These are phyloP conservation scores for Calocybe gambosa DNA, from an alignment of 1,284 basidiomycete genomes.

Conservation along the genomic window DNA sequence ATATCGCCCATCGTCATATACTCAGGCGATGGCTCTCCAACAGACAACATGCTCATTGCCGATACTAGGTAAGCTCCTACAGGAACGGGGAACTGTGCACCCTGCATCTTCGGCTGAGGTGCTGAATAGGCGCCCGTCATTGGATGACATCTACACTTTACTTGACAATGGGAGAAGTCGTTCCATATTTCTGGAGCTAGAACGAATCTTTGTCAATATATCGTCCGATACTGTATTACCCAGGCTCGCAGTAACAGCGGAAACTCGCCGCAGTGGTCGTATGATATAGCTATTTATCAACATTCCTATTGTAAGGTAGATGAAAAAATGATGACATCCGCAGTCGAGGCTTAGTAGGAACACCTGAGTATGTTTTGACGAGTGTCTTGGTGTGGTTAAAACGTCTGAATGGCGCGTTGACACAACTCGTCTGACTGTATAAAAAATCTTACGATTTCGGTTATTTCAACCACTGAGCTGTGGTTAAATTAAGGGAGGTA, in stretches of 20 bases:
- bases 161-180: background rate
- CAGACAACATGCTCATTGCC: background rate
- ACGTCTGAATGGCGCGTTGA: no score
- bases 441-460: no score
- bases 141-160: conserved; percentile 6
- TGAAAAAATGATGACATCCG: background rate
- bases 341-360: background rate
- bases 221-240: background rate
- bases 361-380: background rate
- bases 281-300: background rate
- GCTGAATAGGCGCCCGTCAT: background rate
- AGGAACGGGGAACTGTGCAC: background rate
- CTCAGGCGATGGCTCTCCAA: no score
- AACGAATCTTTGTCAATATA: background rate
- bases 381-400: background rate
- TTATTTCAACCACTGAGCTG: no score
- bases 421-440: no score
- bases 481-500: no score
- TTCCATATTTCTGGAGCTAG: background rate
- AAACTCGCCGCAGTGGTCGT: background rate
- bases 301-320: background rate
- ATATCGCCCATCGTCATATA: no score
- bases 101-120: background rate
- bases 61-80: conserved; percentile 5
- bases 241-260: background rate